These are phyloP conservation scores for Candida gigantensis DNA, from an alignment of 1,139 yeast species.

Conservation along the genomic window DNA sequence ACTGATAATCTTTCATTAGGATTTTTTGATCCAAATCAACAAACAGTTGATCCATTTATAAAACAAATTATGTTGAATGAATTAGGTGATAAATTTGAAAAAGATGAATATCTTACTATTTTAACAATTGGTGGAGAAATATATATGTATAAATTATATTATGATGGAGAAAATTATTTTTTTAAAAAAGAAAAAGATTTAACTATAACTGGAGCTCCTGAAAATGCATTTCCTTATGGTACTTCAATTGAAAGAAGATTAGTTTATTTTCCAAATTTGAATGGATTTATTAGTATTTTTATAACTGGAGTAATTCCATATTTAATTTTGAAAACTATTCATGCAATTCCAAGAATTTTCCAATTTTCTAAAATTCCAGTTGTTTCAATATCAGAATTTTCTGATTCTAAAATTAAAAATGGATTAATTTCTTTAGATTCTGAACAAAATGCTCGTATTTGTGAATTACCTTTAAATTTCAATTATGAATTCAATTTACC, in stretches of 20 bases:
- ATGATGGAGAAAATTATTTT: constrained; percentile 51
- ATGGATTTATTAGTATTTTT: constrained; percentile 61
- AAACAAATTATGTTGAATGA: constrained; percentile 68
- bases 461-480: constrained; percentile 53
- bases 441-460: constrained; percentile 69
- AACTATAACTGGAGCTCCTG: constrained; percentile 70
- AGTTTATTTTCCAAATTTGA: constrained; percentile 58
- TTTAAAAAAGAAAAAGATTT: constrained; percentile 52
- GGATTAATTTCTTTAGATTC: constrained; percentile 77
- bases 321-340: constrained; percentile 62
- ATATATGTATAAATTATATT: constrained; percentile 60
- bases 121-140: constrained; percentile 82
- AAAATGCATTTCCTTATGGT: constrained; percentile 68
- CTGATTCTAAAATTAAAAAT: constrained; percentile 37
- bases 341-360: constrained; percentile 66
- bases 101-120: constrained; percentile 63
- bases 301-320: constrained; percentile 79
- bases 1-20: constrained; percentile 54
- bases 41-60: constrained; percentile 72
- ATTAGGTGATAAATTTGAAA: constrained; percentile 59
- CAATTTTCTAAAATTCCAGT: constrained; percentile 66
- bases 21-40: constrained; percentile 58
- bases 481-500: constrained; percentile 70
- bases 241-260: constrained; percentile 70
- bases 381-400: constrained; percentile 60